These are phyloP conservation scores for Paramecium sonneborni DNA, from an alignment of 73 alveolate genomes.

Conservation along the genomic window DNA sequence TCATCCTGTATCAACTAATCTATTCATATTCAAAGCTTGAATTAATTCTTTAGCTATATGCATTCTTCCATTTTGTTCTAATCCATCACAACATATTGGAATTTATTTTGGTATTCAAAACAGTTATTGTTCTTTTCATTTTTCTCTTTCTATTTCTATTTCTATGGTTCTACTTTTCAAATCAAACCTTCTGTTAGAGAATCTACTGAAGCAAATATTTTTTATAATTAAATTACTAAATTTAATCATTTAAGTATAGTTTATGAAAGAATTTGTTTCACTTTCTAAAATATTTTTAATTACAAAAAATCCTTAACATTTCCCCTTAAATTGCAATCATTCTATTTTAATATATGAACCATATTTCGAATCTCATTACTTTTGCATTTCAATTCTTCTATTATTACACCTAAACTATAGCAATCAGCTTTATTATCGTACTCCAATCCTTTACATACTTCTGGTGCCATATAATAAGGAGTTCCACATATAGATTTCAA, in stretches of 20 bases:
- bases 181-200: constrained; percentile 36
- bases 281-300: not conserved
- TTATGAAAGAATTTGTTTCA: not conserved
- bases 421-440: not conserved
- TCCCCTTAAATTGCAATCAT: not conserved
- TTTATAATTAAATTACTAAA: not conserved
- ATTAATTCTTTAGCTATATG: constrained; percentile 99
- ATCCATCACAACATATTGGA: constrained; percentile 98
- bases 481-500: constrained; percentile 40
- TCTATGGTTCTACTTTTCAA: not conserved
- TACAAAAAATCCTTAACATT: not conserved
- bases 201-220: not conserved
- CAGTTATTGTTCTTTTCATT: not conserved
- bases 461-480: constrained; percentile 42
- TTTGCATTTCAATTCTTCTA: not conserved
- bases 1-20: constrained; percentile 98
- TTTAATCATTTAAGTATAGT: not conserved
- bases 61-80: constrained; percentile 99
- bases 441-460: not conserved
- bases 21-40: constrained; percentile 97
- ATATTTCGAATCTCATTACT: not conserved
- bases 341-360: not conserved
- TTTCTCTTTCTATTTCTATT: not conserved
- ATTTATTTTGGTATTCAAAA: constrained; percentile 70
- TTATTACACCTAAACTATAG: not conserved